Percentiles rank a stretch among this genome's conserved stretches.
Conservation (phyloP, 805 yeast genomes). For the Candida morakotiae region DNA sequence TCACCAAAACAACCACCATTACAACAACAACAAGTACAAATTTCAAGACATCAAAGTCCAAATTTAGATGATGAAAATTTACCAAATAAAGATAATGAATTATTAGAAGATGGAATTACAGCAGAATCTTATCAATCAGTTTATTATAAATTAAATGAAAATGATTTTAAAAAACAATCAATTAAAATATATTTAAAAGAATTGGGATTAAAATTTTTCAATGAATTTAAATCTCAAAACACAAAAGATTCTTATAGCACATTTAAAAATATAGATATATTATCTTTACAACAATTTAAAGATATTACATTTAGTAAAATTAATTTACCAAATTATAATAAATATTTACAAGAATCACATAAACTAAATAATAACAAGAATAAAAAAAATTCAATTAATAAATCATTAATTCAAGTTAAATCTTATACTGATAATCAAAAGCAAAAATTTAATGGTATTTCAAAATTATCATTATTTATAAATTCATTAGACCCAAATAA, state of each 20-base stretch:
- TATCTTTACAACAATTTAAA: slow-evolving; percentile 24
- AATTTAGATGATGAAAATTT: slow-evolving; percentile 8
- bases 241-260: slow-evolving; percentile 6
- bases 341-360: slow-evolving; percentile 30
- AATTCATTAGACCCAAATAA: slow-evolving; percentile 12
- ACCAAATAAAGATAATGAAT: slow-evolving; percentile 43
- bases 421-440: slow-evolving; percentile 55
- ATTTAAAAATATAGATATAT: slow-evolving; percentile 14
- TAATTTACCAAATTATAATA: slow-evolving; percentile 30
- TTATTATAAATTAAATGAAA: slow-evolving; percentile 43
- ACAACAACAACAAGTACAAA: too few species aligned
- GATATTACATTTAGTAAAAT: slow-evolving; percentile 26
- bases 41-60: background rate
- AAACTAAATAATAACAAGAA: slow-evolving; percentile 18
- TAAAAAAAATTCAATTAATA: slow-evolving; percentile 17
- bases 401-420: slow-evolving; percentile 45
- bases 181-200: slow-evolving; percentile 20
- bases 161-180: slow-evolving; percentile 40
- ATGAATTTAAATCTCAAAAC: slow-evolving; percentile 3
- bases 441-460: slow-evolving; percentile 62
- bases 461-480: slow-evolving; percentile 60
- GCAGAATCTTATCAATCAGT: slow-evolving; percentile 51
- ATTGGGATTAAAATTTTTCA: slow-evolving; percentile 18
- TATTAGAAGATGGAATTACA: slow-evolving; percentile 34
- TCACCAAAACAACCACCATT: background rate